Evolutionary conservation across 495 filamentous ascomycete genomes (phyloP).

Genomic region (Baudoinia panamericana): DNA sequence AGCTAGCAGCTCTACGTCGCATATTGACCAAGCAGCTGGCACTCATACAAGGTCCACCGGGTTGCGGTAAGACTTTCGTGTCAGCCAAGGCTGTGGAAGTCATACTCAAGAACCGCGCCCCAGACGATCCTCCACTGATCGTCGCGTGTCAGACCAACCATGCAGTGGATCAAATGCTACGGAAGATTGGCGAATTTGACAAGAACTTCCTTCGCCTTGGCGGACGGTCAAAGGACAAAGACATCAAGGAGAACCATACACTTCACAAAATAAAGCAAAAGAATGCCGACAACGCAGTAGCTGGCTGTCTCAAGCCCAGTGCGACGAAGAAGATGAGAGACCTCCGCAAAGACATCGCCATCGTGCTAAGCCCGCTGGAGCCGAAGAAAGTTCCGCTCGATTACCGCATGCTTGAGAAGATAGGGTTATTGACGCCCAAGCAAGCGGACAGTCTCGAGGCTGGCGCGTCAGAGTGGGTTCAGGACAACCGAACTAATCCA

Average conservation of each 20-base stretch:
- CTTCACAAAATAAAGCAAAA: conserved; percentile 45
- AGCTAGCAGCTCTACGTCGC: conserved; percentile 50
- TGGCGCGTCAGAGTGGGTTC: conserved; percentile 40
- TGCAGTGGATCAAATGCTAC: conserved; percentile 74
- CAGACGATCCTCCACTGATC: conserved; percentile 56
- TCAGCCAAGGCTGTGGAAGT: conserved; percentile 59
- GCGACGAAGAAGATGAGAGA: conserved; percentile 34
- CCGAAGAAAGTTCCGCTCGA: conserved; percentile 30
- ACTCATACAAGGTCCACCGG: conserved; percentile 82
- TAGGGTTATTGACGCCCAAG: conserved; percentile 43
- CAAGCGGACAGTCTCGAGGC: conserved; percentile 52
- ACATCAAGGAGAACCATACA: conserved; percentile 50
- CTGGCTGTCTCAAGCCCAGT: conserved; percentile 25
- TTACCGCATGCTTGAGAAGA: conserved; percentile 35
- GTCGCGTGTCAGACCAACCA: conserved; percentile 86
- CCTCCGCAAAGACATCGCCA: conserved; percentile 34
- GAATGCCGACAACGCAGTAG: conserved; percentile 8
- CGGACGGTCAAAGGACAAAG: conserved; percentile 53
- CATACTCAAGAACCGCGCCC: conserved; percentile 48
- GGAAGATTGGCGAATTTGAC: conserved; percentile 51
- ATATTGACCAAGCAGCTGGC: conserved; percentile 63
- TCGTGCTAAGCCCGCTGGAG: conserved; percentile 33
- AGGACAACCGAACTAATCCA: conserved; percentile 17
- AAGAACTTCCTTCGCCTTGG: conserved; percentile 63
- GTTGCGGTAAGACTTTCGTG: conserved; percentile 77